Conservation (phyloP, 306 rosid species). For the Acacia crassicarpa region DNA sequence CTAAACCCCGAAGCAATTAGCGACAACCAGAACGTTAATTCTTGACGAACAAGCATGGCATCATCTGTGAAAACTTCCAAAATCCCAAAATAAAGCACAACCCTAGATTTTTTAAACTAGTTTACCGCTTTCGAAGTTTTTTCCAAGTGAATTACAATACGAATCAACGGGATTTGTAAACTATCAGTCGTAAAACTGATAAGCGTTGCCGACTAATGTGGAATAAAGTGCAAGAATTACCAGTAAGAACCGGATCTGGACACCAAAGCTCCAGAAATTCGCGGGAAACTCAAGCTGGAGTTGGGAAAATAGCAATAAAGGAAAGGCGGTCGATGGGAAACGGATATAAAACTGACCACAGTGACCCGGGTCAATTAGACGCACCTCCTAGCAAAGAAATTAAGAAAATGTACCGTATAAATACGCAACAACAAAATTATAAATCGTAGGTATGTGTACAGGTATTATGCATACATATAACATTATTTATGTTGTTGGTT, state of each 20-base stretch:
- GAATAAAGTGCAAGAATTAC: conserved; percentile 35
- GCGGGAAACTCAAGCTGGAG: conserved; percentile 37
- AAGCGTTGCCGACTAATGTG: conserved; percentile 8
- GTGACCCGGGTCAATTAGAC: conserved; percentile 30
- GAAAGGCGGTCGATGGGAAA: conserved; percentile 30
- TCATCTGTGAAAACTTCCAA: neutral
- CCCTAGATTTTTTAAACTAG: conserved; percentile 28
- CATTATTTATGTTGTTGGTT: too few species aligned
- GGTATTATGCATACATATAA: too few species aligned
- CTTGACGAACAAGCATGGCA: conserved; percentile 20
- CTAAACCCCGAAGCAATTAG: neutral
- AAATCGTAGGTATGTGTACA: too few species aligned
- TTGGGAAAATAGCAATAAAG: conserved; percentile 16
- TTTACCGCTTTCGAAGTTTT: conserved; percentile 1
- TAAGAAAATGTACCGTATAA: too few species aligned
- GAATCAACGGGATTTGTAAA: neutral
- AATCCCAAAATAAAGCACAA: conserved; percentile 8
- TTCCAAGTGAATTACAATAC: neutral
- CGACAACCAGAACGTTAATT: conserved; percentile 24
- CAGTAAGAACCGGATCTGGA: conserved; percentile 50
- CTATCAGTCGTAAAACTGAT: conserved; percentile 23
- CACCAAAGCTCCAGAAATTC: conserved; percentile 27
- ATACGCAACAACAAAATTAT: too few species aligned
- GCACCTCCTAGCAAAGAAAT: neutral
- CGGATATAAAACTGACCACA: conserved; percentile 28